phyloP scores from a whole-genome alignment of 345 rosid genomes.

The Hibiscus trionum region DNA sequence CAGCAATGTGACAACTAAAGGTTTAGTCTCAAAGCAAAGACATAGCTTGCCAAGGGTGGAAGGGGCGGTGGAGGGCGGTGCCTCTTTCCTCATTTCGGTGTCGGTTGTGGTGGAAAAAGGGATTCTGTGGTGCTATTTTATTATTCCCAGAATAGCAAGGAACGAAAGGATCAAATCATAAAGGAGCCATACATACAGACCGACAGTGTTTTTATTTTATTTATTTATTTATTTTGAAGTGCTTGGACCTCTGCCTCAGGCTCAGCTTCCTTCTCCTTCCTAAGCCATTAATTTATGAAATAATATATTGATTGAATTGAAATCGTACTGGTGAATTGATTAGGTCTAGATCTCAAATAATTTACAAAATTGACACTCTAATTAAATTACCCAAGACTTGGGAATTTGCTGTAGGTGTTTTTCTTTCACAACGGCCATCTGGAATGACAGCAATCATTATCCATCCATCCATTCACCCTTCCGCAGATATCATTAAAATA shows the following conservation, averaged over 20 bases:
- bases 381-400: neutral
- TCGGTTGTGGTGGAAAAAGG: constrained; percentile 10
- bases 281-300: neutral
- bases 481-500: no score
- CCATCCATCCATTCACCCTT: no score
- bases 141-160: neutral
- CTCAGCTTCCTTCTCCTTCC: constrained; percentile 5
- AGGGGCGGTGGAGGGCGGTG: constrained; percentile 22
- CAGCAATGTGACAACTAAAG: constrained; percentile 50
- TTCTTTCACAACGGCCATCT: no score
- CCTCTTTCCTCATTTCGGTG: constrained; percentile 46
- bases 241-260: constrained; percentile 12
- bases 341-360: constrained; percentile 17
- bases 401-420: no score
- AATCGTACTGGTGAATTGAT: no score
- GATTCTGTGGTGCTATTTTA: neutral
- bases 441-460: no score
- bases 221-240: neutral
- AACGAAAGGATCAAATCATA: constrained; percentile 17
- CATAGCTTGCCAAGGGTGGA: constrained; percentile 30
- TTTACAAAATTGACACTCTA: constrained; percentile 21
- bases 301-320: no score
- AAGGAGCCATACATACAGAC: constrained; percentile 25
- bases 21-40: constrained; percentile 55
- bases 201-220: neutral